Conservation (phyloP, 306 rosid genomes). For the Quercus wislizeni region DNA sequence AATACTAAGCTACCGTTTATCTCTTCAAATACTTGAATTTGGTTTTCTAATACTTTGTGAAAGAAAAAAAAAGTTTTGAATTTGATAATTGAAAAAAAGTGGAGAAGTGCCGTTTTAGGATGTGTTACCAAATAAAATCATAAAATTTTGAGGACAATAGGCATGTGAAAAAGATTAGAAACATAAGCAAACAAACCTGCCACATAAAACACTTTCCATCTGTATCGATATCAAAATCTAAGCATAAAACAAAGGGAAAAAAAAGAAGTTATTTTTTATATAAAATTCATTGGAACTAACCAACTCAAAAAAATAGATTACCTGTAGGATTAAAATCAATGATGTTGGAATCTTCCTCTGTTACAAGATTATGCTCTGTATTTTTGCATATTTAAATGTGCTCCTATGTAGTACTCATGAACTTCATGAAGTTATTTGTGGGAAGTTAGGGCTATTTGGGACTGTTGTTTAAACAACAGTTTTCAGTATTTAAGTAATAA, state of each 20-base stretch:
- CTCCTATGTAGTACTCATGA: too few relatives aligned
- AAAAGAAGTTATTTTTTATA: not conserved
- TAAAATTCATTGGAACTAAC: not conserved
- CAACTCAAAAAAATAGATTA: not conserved
- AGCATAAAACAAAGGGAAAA: not conserved
- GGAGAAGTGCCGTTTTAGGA: slow-evolving; percentile 11
- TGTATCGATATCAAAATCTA: slow-evolving; percentile 48
- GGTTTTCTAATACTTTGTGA: too few relatives aligned
- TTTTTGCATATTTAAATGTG: too few relatives aligned
- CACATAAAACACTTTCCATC: slow-evolving; percentile 52
- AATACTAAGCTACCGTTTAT: too few relatives aligned
- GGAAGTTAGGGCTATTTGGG: too few relatives aligned
- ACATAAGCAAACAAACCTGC: slow-evolving; percentile 50
- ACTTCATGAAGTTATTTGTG: too few relatives aligned
- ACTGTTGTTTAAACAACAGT: fast-evolving
- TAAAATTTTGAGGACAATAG: not conserved
- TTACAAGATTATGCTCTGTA: slow-evolving; percentile 20
- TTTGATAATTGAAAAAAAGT: too few relatives aligned
- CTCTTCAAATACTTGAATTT: too few relatives aligned
- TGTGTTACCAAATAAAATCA: not conserved
- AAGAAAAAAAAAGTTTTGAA: too few relatives aligned
- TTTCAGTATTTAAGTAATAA: too few relatives aligned
- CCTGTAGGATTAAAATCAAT: slow-evolving; percentile 47
- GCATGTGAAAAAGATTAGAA: not conserved
- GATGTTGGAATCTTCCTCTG: slow-evolving; percentile 29